Evolutionary conservation across 78 protist genomes (phyloP).

Genomic region (Dictyostelium firmibasis): DNA sequence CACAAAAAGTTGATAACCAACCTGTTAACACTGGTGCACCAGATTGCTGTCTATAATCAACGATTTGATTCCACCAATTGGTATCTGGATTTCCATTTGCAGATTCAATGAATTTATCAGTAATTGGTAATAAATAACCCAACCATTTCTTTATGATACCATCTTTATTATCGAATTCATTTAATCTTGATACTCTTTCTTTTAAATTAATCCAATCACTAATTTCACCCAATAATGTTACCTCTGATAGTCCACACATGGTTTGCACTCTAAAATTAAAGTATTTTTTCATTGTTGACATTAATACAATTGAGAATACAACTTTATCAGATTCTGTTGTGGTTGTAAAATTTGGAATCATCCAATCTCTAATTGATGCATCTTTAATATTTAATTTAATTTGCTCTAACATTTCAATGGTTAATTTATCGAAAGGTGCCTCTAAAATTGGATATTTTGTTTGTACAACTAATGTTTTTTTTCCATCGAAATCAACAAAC

Average conservation of each 20-base stretch:
- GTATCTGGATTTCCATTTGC: background rate
- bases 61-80: constrained; percentile 45
- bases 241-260: constrained; percentile 44
- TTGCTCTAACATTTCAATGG: background rate
- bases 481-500: constrained; percentile 12
- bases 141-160: constrained; percentile 56
- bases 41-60: background rate
- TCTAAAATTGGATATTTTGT: background rate
- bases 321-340: constrained; percentile 38
- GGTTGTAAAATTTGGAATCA: constrained; percentile 36
- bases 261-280: background rate
- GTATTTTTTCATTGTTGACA: constrained; percentile 65
- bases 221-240: constrained; percentile 45
- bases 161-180: constrained; percentile 1
- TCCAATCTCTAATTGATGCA: constrained; percentile 17
- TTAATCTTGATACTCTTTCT: background rate
- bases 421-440: constrained; percentile 28
- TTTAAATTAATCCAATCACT: constrained; percentile 63
- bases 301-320: constrained; percentile 20
- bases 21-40: background rate
- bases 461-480: background rate
- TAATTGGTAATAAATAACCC: constrained; percentile 10
- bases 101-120: constrained; percentile 27
- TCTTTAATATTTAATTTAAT: constrained; percentile 30
- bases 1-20: background rate